These are phyloP conservation scores for Aegilops tauschii DNA, from an alignment of 176 grass and related monocot genomes.

Conservation along the genomic window DNA sequence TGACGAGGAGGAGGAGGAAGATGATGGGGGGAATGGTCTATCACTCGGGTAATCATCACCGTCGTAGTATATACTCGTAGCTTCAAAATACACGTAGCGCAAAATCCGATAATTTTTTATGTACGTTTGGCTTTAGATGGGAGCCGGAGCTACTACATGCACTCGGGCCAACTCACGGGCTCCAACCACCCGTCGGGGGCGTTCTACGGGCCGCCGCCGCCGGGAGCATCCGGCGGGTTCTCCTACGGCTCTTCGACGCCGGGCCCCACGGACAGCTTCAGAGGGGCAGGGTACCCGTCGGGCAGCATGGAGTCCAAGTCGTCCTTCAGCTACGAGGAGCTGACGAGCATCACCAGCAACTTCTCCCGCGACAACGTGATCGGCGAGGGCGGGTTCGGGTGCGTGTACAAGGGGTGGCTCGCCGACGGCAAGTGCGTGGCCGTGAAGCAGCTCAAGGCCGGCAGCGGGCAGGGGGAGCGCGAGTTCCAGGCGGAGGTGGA, in stretches of 20 bases:
- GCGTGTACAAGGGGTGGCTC: constrained; percentile 75
- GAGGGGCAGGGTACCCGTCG: constrained; percentile 17
- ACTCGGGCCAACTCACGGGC: constrained; percentile 20
- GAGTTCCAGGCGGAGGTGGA: constrained; percentile 96
- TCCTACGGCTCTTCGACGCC: neutral
- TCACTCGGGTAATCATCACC: constrained; percentile 13
- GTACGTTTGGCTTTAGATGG: constrained; percentile 10
- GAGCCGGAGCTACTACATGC: constrained; percentile 29
- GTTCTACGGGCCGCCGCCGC: neutral
- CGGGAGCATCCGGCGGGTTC: constrained; percentile 5
- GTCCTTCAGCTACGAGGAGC: constrained; percentile 79
- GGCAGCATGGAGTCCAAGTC: constrained; percentile 45
- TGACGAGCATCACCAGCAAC: constrained; percentile 61
- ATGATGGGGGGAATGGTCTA: constrained; percentile 15
- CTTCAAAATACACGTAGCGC: too few species aligned
- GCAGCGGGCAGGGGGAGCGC: constrained; percentile 67
- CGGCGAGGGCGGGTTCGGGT: constrained; percentile 86
- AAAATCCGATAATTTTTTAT: neutral
- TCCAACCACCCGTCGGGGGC: constrained; percentile 18
- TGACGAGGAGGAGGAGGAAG: constrained; percentile 40
- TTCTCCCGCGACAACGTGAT: constrained; percentile 69
- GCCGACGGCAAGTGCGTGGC: constrained; percentile 63
- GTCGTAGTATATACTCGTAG: too few species aligned
- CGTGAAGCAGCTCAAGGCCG: constrained; percentile 79
- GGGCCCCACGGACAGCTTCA: neutral